Conservation (phyloP, 352 stramenopile species). For the Globisporangium iwayamae region DNA sequence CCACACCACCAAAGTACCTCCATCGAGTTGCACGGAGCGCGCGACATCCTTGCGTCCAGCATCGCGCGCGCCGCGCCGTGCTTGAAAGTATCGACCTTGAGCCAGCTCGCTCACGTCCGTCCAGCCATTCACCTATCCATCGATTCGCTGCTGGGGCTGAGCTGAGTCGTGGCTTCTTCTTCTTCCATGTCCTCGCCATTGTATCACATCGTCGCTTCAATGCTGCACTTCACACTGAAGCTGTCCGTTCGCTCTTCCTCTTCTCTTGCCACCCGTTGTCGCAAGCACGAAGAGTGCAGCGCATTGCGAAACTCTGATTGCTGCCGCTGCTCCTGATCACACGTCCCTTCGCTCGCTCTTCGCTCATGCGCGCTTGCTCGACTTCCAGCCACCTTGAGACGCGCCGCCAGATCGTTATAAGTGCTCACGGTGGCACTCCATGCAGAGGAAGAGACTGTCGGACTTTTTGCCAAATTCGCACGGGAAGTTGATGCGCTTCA, state of each 20-base stretch:
- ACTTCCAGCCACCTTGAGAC: too few relatives aligned
- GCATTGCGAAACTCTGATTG: too few relatives aligned
- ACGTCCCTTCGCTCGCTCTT: neutral
- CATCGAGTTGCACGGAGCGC: neutral
- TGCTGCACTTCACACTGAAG: slow-evolving; percentile 5
- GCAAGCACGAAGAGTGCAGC: too few relatives aligned
- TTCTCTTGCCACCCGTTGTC: too few relatives aligned
- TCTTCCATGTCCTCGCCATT: neutral
- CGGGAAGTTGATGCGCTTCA: slow-evolving; percentile 55
- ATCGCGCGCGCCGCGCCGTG: neutral
- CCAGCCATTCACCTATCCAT: neutral
- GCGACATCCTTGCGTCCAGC: slow-evolving; percentile 2
- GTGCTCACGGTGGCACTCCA: slow-evolving; percentile 82
- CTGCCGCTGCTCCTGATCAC: too few relatives aligned
- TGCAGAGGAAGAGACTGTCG: slow-evolving; percentile 69
- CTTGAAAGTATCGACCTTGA: slow-evolving; percentile 7
- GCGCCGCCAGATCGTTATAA: slow-evolving; percentile 26
- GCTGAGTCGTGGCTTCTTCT: neutral
- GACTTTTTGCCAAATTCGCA: slow-evolving; percentile 84
- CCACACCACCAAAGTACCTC: slow-evolving; percentile 1
- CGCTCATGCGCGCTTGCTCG: neutral
- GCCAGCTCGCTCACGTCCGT: neutral
- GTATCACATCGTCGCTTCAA: neutral
- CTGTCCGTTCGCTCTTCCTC: neutral
- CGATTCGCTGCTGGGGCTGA: neutral